Conservation (phyloP, 164 flowering plant genomes). For the Nymphaea colorata region DNA sequence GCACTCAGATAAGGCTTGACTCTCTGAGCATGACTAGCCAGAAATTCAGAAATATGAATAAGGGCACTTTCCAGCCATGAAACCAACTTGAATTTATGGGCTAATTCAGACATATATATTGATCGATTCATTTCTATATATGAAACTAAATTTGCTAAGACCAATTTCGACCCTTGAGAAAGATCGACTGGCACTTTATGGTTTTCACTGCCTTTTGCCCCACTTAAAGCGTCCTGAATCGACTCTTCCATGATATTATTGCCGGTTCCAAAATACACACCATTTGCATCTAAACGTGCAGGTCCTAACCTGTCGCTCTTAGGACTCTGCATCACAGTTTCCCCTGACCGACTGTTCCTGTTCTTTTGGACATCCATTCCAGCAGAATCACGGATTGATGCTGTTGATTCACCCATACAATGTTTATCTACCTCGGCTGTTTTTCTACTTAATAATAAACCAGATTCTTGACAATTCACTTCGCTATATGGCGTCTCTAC, state of each 20-base stretch:
- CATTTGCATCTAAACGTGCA: constrained; percentile 11
- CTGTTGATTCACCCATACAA: constrained; percentile 1
- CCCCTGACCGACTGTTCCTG: neutral
- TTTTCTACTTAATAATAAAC: constrained; percentile 1
- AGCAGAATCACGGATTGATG: neutral
- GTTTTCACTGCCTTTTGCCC: neutral
- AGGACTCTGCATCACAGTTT: too few species aligned
- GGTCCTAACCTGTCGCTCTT: neutral
- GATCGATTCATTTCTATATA: constrained; percentile 16
- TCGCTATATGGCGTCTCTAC: neutral
- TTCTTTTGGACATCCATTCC: neutral
- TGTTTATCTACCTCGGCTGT: constrained; percentile 7
- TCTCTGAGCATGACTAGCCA: constrained; percentile 30
- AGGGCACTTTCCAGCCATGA: constrained; percentile 10
- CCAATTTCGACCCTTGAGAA: neutral
- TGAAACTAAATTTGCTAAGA: constrained; percentile 16
- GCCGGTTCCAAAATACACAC: constrained; percentile 6
- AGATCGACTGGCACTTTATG: neutral
- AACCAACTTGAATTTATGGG: constrained; percentile 18
- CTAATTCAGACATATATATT: constrained; percentile 14
- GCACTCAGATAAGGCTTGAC: constrained; percentile 35
- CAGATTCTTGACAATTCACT: neutral
- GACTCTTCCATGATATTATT: neutral
- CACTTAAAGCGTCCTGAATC: neutral
- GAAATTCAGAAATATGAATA: constrained; percentile 16